Base-by-base conservation (phyloP, 2,329 filamentous ascomycete genomes). In the Boeremia exigua region DNA sequence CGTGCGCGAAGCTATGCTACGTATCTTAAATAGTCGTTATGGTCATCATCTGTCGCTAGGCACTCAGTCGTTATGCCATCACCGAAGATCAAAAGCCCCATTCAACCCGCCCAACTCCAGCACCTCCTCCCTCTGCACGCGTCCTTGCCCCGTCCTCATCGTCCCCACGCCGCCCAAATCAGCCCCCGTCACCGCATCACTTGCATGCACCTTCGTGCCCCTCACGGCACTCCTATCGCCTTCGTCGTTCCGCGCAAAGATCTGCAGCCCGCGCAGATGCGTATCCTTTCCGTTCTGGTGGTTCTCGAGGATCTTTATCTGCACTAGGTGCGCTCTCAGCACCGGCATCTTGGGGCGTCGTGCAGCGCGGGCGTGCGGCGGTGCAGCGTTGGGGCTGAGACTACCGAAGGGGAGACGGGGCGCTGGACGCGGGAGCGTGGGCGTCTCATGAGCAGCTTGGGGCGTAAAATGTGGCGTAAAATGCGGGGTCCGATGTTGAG, bases 231-330 rank as follows among this genome's bases (percentile, higher is more conserved):
- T 34, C 40, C 46, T 17, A 29, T 37, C 59, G 14, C 53, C 54
- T 23, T 73, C 71, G 6, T 67, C 66, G 40, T 82, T 80, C 47
- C 72, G 65, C 3, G 85, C 83, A 69, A 88, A 99, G 9, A 98
- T 89, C 78, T 96, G 96, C 75, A 99, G 84, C 2, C 92, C 94
- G 14, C 95, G 85, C 23, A 99, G 84, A 80, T 99, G 95, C n/a
- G 95, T 99, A 74, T 99, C 95, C 75, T 99, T 99, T 61, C 95
- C 95, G 74, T 99, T 99, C 78, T 99, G 95, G 75, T 99, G 95
- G 71, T 99, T 99, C 78, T 98, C 95, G 47, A 94, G 84, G 44
- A 99, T 88, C 63, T 90, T 88, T 69, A 98, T 88, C 75, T 98
- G 93, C 27, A 99, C 83, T 28, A 98, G 86, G 78, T 94, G 96